Conservation (phyloP, 768 basidiomycete genomes). For the Trametes punicea region DNA sequence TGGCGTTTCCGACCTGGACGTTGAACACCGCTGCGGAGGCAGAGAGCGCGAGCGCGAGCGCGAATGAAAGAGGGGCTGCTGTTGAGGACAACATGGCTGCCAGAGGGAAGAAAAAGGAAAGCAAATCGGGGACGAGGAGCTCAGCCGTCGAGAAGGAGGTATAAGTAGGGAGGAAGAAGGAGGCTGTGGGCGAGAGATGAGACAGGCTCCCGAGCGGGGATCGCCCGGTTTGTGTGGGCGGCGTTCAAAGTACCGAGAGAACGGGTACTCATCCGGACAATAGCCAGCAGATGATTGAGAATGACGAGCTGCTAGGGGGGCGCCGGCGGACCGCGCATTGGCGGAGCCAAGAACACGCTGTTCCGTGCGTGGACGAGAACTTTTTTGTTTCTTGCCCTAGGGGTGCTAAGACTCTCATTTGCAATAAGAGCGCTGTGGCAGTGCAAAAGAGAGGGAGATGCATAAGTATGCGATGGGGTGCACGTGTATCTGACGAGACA, state of each 20-base stretch:
- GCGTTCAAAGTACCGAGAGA: constrained; percentile 9
- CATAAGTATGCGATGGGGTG: no score
- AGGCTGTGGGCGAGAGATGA: constrained; percentile 22
- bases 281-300: constrained; percentile 3
- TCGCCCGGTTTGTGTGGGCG: constrained; percentile 11
- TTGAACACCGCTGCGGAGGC: constrained; percentile 49
- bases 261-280: constrained; percentile 6
- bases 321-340: constrained; percentile 1
- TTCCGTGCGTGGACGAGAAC: background rate
- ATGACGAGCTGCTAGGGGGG: background rate
- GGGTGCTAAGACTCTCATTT: background rate
- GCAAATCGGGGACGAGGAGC: constrained; percentile 40
- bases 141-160: constrained; percentile 30
- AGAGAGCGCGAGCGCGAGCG: constrained; percentile 48
- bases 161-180: constrained; percentile 26
- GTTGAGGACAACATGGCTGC: constrained; percentile 17
- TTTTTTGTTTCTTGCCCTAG: background rate
- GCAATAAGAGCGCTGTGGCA: background rate
- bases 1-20: constrained; percentile 50
- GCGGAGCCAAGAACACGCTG: constrained; percentile 8
- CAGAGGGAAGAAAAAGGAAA: constrained; percentile 26
- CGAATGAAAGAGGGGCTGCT: constrained; percentile 35
- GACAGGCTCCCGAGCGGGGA: constrained; percentile 6
- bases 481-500: no score
- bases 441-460: no score